Base-by-base conservation (phyloP, 2,329 filamentous ascomycete genomes). In the Colletotrichum spaethianum region DNA sequence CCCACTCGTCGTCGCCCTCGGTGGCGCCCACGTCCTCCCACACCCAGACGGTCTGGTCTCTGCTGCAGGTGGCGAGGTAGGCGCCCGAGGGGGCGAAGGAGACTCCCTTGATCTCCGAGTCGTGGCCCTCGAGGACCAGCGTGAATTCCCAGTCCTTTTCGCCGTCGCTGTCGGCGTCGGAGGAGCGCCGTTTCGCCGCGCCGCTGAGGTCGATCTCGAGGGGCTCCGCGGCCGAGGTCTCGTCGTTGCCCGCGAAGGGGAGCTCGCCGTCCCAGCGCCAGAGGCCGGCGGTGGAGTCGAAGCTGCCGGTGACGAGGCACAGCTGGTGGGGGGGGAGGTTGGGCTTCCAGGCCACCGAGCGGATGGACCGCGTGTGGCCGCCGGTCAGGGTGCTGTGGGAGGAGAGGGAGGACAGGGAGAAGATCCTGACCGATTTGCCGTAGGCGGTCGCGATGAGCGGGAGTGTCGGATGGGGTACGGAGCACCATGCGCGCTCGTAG, bases 41-140 rank as follows among this genome's bases (percentile, higher is more conserved):
- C 77, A 99, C 94, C 96, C 96, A 99, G 23, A 98, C 94, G 20
- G 91, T 93, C 85, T 98, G 98, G 81, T 99, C 96, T 60, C 96
- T 89, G 64, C 91, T 93, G 82, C 95, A 98, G 0, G 95, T 98
- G 7, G 96, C 96, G 5, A 99, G 88, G 77, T 94, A 92, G 73
- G 93, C 90, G 0, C 93, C 93, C 0, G 90, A 90, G 0, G 93
- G 91, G 23, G 89, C 91, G 84, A 95, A 97, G 2, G 90, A 87
- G 74, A 96, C 90, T 38, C 89, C 86, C 86, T 98, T 93, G 86
- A 99, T 93, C 83, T 99, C 96, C 31, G 93, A 94, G 79, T 98
- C 96, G 80, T 98, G 96, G 0, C 96, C 96, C 78, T 98, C 96
- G 0, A 99, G 88, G 1, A 98, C 93, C 9, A 98, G 92, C 0